Evolutionary conservation across 495 filamentous ascomycete species (phyloP), one percentile per base, ranked within the genome.

Genomic region (Wilcoxina mikolae): DNA sequence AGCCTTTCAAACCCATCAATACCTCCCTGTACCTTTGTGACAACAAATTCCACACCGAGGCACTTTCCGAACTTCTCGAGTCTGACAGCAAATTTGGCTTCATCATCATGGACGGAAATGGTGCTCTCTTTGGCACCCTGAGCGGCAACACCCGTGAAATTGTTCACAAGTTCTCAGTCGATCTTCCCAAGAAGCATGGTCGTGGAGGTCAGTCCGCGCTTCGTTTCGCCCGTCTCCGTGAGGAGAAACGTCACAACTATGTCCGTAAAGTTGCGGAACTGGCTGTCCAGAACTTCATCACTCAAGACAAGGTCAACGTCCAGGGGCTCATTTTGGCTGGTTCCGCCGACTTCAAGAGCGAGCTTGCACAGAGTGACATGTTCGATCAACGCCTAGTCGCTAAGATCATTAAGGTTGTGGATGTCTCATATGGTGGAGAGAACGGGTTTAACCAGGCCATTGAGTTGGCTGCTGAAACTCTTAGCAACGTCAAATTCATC

Each of bases 361-460:
- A 98, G 61, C 75, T 98, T 10, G 95, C 95, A 70, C 86, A 90
- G 64, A 95, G 89, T 45, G 91, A 96, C 70, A 77, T 98, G 78
- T 98, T 98, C 68, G 91, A 98, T 69, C 72, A 77, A 58, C 88
- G 91, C 65, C 74, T 98, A 17, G 82, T 87, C 64, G 72, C 76
- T 64, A 98, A 98, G 74, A 90, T 98, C 61, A 95, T 98, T 76
- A 98, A 98, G 73, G 82, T 96, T 39, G 91, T 98, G 24, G 91
- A 98, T 65, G 93, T 98, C 23, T 95, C 90, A 11, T 96, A 98
- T 64, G 91, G 91, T 66, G 91, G 91, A 58, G 93, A 98, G 73
- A 95, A 95, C 73, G 91, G 91, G 17, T 98, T 98, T 76, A 98
- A 96, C 74, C 93, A 98, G 73, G 91, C 91, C 51, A 98, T 98